Conservation (phyloP, 2,329 filamentous ascomycete species). For the Alternaria ventricosa region DNA sequence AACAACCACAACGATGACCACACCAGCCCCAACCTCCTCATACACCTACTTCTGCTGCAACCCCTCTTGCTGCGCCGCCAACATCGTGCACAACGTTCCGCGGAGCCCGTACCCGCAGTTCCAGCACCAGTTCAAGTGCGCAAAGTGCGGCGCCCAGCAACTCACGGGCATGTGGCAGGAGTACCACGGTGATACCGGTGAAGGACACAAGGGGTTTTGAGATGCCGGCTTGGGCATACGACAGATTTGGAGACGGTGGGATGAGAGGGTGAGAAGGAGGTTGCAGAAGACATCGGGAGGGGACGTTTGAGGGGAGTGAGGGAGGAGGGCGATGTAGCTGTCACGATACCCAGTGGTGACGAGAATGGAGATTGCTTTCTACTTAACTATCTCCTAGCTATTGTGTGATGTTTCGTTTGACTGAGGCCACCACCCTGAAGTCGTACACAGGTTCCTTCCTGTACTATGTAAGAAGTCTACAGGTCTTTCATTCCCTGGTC, state of each 20-base stretch:
- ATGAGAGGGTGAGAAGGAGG: neutral
- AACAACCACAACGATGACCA: neutral
- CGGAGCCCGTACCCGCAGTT: constrained; percentile 8
- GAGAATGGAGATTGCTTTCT: neutral
- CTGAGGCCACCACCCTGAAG: constrained; percentile 32
- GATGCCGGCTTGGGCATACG: neutral
- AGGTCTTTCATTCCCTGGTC: neutral
- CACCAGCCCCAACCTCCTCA: neutral
- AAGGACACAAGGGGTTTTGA: neutral
- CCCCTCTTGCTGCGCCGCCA: neutral
- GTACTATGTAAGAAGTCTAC: constrained; percentile 26
- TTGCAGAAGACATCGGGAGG: neutral
- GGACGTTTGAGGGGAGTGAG: neutral
- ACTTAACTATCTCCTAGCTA: neutral
- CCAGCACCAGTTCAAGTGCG: constrained; percentile 5
- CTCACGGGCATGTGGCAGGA: constrained; percentile 12
- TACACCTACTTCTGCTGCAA: constrained; percentile 3
- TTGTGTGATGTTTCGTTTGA: constrained; percentile 1
- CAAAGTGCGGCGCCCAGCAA: constrained; percentile 2
- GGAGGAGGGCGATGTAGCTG: neutral
- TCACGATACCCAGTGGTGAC: neutral
- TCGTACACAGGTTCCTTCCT: constrained; percentile 29
- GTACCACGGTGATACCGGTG: neutral
- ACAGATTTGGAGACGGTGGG: neutral
- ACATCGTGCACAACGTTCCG: neutral